phyloP scores from a whole-genome alignment of 2,329 filamentous ascomycete genomes.

The Pseudogymnoascus sp. region DNA sequence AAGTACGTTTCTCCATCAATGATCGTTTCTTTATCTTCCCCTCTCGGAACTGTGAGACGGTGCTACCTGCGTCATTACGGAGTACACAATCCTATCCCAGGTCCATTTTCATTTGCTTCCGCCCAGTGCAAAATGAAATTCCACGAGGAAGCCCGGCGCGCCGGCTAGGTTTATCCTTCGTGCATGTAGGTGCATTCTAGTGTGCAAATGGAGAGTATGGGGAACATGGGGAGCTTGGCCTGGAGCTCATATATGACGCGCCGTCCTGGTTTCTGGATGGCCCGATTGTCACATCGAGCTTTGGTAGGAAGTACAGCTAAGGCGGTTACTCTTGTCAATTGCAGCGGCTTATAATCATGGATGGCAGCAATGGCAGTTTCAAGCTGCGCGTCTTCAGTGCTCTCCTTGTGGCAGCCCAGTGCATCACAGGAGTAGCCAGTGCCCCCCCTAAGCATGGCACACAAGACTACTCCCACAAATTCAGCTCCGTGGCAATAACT shows the following conservation, averaged over 20 bases:
- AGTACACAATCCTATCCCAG: not conserved
- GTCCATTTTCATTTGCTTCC: not conserved
- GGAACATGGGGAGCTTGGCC: not conserved
- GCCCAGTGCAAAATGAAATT: not conserved
- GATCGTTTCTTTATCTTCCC: not conserved
- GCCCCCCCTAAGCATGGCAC: not conserved
- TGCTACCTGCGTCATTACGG: not conserved
- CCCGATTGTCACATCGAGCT: not conserved
- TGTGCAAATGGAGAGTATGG: not conserved
- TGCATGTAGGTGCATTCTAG: slow-evolving; percentile 1
- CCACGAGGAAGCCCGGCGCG: not conserved
- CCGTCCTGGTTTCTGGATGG: not conserved
- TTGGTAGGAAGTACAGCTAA: not conserved
- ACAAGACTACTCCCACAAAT: slow-evolving; percentile 11
- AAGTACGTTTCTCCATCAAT: slow-evolving; percentile 9
- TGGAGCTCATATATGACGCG: not conserved
- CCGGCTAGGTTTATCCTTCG: not conserved
- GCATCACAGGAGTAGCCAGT: not conserved
- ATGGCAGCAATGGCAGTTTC: not conserved
- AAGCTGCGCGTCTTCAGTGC: not conserved
- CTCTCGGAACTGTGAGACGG: not conserved
- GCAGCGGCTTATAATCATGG: not conserved
- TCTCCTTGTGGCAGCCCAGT: not conserved
- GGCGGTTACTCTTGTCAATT: not conserved
- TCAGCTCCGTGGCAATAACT: slow-evolving; percentile 14